Evolutionary conservation across 228 moss, liverwort and hornwort genomes (phyloP), one percentile per base, ranked within the genome.

Genomic region (Sphagnum fallax): DNA sequence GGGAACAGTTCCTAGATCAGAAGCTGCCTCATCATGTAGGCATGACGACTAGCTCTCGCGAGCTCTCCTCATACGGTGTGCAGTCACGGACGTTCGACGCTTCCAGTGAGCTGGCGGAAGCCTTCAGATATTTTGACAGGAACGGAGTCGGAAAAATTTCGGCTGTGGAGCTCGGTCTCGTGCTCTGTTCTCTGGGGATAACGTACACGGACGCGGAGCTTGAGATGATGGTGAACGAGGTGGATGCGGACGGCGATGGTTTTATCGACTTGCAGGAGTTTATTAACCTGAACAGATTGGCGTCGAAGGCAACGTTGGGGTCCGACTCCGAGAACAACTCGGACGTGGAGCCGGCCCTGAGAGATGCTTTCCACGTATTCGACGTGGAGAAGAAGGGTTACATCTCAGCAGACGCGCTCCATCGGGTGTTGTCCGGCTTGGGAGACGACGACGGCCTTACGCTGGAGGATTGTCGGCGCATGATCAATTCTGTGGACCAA

Each of bases 361-460:
- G 52, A 32, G 67, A 65, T 6, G 79, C 79, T 2, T 83, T 83
- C 61, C 67, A 76, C 15, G 50, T 83, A 1, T 79, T 76, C 49
- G 83, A 83, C 49, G 47, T 72, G n/a, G 83, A 83, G 60, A 73
- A 70, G n/a, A 69, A 74, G n/a, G 70, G 76, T 7, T 72, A 13
- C 64, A 83, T 83, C 10, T 83, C 76, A 32, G 83, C 76, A 6
- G 48, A 50, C 5, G 83, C 76, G 61, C 79, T 83, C 6, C 58
- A 74, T 8, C 55, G 63, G 16, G 73, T 83, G 6, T 61, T 83
- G 64, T 60, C 69, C 11, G 48, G 68, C 49, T 53, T 83, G 48
- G 79, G 83, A 6, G 72, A 79, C 10, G 61, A 67, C 4, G 48
- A 70, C 52, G 73, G 75, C 16, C 6, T 69, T 14, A 76, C 83